Percentiles rank a stretch among this genome's conserved stretches.
Evolutionary conservation across 2,329 filamentous ascomycete species (phyloP).

Genomic region (Reticulascus tulasneorum): DNA sequence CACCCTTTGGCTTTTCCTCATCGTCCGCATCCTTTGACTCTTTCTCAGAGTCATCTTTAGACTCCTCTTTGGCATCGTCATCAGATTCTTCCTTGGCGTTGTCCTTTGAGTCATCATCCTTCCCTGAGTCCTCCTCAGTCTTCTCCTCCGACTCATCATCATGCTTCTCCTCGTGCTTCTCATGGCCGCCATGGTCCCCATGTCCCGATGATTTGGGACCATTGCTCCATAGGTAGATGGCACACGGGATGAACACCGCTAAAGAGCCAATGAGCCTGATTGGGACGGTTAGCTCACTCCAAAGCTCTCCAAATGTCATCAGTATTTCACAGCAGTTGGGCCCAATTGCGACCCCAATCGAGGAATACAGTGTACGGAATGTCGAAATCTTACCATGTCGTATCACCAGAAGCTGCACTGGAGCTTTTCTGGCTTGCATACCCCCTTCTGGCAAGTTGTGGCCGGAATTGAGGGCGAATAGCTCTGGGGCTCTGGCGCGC

Average conservation of each 20-base stretch:
- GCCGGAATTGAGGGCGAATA: conserved; percentile 9
- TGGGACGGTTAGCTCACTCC: not conserved
- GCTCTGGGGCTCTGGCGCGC: conserved; percentile 12
- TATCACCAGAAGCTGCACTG: conserved; percentile 13
- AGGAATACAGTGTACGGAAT: no score
- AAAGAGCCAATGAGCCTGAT: conserved; percentile 8
- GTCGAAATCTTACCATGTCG: no score
- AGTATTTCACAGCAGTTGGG: no score
- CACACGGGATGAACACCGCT: conserved; percentile 5
- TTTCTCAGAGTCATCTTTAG: conserved; percentile 6
- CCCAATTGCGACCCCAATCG: no score
- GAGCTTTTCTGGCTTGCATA: conserved; percentile 12
- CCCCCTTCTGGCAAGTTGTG: conserved; percentile 9
- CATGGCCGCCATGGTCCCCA: conserved; percentile 4
- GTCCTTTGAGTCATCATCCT: conserved; percentile 9
- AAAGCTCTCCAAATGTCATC: no score
- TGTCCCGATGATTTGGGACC: conserved; percentile 5
- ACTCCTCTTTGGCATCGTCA: conserved; percentile 11
- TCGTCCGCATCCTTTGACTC: conserved; percentile 8
- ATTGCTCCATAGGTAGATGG: conserved; percentile 9
- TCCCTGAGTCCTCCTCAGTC: conserved; percentile 11
- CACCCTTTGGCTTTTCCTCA: no score
- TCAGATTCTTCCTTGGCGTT: conserved; percentile 14
- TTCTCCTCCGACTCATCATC: conserved; percentile 24
- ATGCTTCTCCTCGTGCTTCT: conserved; percentile 9